phyloP scores from a whole-genome alignment of 371 early-diverging fungal species.

The Mucor velutinosus region DNA sequence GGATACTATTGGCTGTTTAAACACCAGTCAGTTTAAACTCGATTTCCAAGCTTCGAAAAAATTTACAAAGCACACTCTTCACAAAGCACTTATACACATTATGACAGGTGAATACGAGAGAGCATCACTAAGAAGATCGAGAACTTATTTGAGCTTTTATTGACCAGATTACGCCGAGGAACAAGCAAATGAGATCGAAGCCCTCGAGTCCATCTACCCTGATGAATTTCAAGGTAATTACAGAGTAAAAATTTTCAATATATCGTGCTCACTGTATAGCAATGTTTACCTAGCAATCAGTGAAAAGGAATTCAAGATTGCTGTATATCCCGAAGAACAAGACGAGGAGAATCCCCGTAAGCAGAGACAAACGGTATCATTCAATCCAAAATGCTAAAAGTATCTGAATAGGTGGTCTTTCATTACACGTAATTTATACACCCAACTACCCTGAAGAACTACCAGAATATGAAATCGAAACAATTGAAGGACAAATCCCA shows the following conservation, averaged over 20 bases:
- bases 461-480: slow-evolving; percentile 70
- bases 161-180: slow-evolving; percentile 73
- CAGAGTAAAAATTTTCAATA: neutral
- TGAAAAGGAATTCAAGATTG: slow-evolving; percentile 47
- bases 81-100: neutral
- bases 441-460: slow-evolving; percentile 85
- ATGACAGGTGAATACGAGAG: slow-evolving; percentile 9
- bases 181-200: slow-evolving; percentile 88
- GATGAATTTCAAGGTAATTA: slow-evolving; percentile 79
- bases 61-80: neutral
- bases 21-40: neutral
- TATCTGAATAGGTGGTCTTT: slow-evolving; percentile 41
- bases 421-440: slow-evolving; percentile 79
- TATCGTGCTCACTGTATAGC: neutral
- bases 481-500: slow-evolving; percentile 52
- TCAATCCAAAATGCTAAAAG: neutral
- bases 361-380: neutral
- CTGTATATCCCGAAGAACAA: slow-evolving; percentile 59
- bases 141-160: neutral
- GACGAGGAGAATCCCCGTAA: slow-evolving; percentile 59
- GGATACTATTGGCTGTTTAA: neutral
- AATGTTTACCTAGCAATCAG: slow-evolving; percentile 25
- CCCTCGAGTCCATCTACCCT: slow-evolving; percentile 90
- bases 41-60: neutral
- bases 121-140: neutral